Conservation (phyloP, 495 filamentous ascomycete genomes). For the Annulohypoxylon stygium region DNA sequence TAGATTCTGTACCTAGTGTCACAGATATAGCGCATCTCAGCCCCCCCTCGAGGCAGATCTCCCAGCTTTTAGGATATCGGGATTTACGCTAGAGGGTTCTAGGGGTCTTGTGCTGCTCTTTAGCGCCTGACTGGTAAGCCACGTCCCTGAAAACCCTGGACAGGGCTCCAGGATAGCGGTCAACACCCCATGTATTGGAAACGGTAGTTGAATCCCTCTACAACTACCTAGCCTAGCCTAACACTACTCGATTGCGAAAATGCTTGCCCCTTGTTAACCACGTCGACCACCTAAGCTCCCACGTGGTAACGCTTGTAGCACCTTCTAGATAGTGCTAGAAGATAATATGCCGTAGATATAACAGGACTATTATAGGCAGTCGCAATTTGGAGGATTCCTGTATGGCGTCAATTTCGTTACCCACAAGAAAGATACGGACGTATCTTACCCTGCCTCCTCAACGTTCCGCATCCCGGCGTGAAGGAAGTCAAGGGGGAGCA, state of each 20-base stretch:
- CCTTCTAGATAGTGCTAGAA: slow-evolving; percentile 13
- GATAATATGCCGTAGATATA: background rate
- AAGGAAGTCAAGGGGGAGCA: slow-evolving; percentile 3
- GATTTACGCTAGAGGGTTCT: slow-evolving; percentile 11
- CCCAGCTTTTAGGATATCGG: slow-evolving; percentile 7
- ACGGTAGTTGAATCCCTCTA: background rate
- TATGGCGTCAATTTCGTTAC: slow-evolving; percentile 6
- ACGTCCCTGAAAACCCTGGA: slow-evolving; percentile 18
- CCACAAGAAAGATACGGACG: slow-evolving; percentile 30
- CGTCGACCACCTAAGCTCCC: background rate
- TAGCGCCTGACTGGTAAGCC: slow-evolving; percentile 11
- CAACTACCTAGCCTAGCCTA: background rate
- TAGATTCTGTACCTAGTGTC: slow-evolving; percentile 9
- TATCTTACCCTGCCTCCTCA: slow-evolving; percentile 15
- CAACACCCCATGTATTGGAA: slow-evolving; percentile 12
- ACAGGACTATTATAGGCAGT: background rate
- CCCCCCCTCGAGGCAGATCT: slow-evolving; percentile 12
- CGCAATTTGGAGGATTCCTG: background rate
- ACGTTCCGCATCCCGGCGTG: slow-evolving; percentile 4
- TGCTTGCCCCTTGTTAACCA: slow-evolving; percentile 7
- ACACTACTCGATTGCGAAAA: background rate
- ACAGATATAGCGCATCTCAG: slow-evolving; percentile 7
- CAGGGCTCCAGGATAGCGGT: background rate
- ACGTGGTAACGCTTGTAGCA: slow-evolving; percentile 29
- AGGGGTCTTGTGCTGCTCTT: slow-evolving; percentile 2